These are phyloP conservation scores for Purpureocillium lavendulum DNA, from an alignment of 2,329 filamentous ascomycete species.

Conservation along the genomic window DNA sequence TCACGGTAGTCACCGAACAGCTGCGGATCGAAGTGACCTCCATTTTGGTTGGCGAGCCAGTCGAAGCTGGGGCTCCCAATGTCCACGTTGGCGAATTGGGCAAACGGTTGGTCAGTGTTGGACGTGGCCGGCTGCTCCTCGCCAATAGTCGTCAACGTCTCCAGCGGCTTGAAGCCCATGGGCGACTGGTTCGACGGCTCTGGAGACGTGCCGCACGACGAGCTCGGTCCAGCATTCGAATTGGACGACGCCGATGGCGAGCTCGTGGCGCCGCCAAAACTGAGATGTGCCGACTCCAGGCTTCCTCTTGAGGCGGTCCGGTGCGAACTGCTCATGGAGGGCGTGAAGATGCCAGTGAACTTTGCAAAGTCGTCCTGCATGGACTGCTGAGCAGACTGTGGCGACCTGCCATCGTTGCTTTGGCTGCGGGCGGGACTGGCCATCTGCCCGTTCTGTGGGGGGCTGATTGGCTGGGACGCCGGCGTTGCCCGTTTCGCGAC, in stretches of 20 bases:
- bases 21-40: slow-evolving; percentile 81
- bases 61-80: slow-evolving; percentile 53
- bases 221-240: slow-evolving; percentile 50
- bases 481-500: slow-evolving; percentile 16
- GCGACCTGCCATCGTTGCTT: slow-evolving; percentile 14
- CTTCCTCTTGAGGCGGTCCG: slow-evolving; percentile 41
- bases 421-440: slow-evolving; percentile 21
- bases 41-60: slow-evolving; percentile 73
- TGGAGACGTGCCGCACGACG: slow-evolving; percentile 69
- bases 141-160: slow-evolving; percentile 56
- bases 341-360: slow-evolving; percentile 51
- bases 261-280: slow-evolving; percentile 44
- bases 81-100: slow-evolving; percentile 23
- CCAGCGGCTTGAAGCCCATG: slow-evolving; percentile 52
- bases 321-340: slow-evolving; percentile 36
- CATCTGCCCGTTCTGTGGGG: slow-evolving; percentile 14
- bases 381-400: slow-evolving; percentile 10
- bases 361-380: slow-evolving; percentile 36
- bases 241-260: slow-evolving; percentile 58
- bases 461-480: slow-evolving; percentile 23
- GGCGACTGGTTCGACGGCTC: slow-evolving; percentile 69
- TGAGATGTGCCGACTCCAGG: slow-evolving; percentile 41
- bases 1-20: slow-evolving; percentile 91
- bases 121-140: slow-evolving; percentile 47
- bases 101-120: slow-evolving; percentile 23